A percentile compares a stretch with the other conserved stretches of the same genome.
Evolutionary conservation across 2,329 filamentous ascomycete species (phyloP).

Genomic region (Xylaria sp.): DNA sequence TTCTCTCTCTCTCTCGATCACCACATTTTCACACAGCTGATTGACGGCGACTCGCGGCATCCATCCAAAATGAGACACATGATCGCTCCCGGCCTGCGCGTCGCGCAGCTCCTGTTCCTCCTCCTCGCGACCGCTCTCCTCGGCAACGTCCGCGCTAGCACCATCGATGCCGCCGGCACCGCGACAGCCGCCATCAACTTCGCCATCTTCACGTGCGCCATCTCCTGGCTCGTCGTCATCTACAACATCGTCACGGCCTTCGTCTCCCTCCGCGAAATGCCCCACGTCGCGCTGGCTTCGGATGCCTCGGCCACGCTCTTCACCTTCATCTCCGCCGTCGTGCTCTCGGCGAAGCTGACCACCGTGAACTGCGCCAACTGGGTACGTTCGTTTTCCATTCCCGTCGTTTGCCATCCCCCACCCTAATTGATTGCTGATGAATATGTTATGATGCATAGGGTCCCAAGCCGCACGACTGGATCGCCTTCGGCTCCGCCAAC

Average conservation of each 20-base stretch:
- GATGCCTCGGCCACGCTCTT: slow-evolving; percentile 54
- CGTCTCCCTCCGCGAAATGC: slow-evolving; percentile 23
- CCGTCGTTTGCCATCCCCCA: not conserved
- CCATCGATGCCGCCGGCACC: slow-evolving; percentile 39
- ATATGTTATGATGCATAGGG: slow-evolving; percentile 26
- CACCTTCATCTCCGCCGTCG: slow-evolving; percentile 64
- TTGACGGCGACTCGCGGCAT: not conserved
- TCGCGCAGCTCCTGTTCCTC: slow-evolving; percentile 46
- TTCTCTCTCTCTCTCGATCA: too few relatives aligned
- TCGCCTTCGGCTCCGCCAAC: slow-evolving; percentile 57
- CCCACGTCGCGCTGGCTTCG: slow-evolving; percentile 24
- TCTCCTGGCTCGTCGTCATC: slow-evolving; percentile 60
- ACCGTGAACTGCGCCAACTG: slow-evolving; percentile 63
- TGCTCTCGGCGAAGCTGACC: slow-evolving; percentile 63
- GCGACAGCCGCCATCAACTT: slow-evolving; percentile 52
- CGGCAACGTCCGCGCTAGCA: slow-evolving; percentile 53
- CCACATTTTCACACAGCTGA: not conserved
- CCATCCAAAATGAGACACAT: slow-evolving; percentile 28
- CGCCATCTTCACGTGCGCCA: slow-evolving; percentile 63
- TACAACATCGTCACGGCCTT: slow-evolving; percentile 33
- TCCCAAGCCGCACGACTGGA: slow-evolving; percentile 45
- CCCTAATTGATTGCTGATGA: slow-evolving; percentile 1
- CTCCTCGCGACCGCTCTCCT: slow-evolving; percentile 51
- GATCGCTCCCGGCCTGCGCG: slow-evolving; percentile 44
- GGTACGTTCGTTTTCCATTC: slow-evolving; percentile 24